phyloP scores from a whole-genome alignment of 768 basidiomycete species.

The Lactarius vividus region DNA sequence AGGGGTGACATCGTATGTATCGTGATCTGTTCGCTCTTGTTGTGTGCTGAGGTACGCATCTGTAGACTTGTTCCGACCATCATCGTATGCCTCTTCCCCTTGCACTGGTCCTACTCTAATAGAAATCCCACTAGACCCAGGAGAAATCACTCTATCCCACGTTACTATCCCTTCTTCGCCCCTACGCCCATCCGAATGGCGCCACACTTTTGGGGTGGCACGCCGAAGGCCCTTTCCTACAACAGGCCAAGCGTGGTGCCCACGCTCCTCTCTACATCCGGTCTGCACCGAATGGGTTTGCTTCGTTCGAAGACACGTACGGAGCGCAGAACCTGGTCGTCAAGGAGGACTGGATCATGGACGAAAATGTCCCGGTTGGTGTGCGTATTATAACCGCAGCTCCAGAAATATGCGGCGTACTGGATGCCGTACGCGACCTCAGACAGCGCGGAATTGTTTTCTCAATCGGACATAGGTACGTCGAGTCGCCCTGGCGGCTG shows the following conservation, averaged over 20 bases:
- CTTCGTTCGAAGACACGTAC: slow-evolving; percentile 73
- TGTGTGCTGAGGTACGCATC: neutral
- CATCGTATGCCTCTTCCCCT: slow-evolving; percentile 51
- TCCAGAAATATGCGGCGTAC: slow-evolving; percentile 82
- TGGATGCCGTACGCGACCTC: slow-evolving; percentile 61
- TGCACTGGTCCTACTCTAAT: neutral
- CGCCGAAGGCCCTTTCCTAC: slow-evolving; percentile 87
- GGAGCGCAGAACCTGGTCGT: slow-evolving; percentile 61
- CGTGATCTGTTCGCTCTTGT: slow-evolving; percentile 22
- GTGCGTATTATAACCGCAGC: slow-evolving; percentile 84
- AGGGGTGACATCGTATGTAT: slow-evolving; percentile 84
- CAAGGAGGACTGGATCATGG: slow-evolving; percentile 66
- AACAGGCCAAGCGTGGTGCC: slow-evolving; percentile 78
- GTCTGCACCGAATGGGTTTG: slow-evolving; percentile 58
- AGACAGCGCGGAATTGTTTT: slow-evolving; percentile 66
- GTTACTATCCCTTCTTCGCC: slow-evolving; percentile 62
- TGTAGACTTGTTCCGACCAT: slow-evolving; percentile 39
- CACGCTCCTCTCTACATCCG: slow-evolving; percentile 69
- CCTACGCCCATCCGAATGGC: slow-evolving; percentile 58
- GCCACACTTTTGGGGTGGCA: slow-evolving; percentile 88
- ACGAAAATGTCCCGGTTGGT: slow-evolving; percentile 42
- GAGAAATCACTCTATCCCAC: slow-evolving; percentile 72
- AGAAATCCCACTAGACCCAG: slow-evolving; percentile 55
- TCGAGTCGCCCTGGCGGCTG: neutral
- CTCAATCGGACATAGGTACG: slow-evolving; percentile 87